Evolutionary conservation across 2,329 filamentous ascomycete species (phyloP).

Genomic region (Alternaria atra): DNA sequence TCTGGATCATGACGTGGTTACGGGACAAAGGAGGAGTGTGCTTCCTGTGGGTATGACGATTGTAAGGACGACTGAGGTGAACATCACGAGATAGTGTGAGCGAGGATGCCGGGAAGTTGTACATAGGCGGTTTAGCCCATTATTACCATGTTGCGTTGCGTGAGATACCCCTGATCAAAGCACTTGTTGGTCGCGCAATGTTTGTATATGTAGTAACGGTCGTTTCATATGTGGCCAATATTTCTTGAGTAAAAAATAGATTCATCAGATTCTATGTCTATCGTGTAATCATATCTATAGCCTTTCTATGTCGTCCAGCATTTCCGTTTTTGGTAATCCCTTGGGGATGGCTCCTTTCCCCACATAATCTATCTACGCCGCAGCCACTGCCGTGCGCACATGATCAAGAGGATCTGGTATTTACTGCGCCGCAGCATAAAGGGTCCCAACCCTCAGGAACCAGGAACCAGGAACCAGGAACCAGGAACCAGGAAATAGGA

Average conservation of each 20-base stretch:
- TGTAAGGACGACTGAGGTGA: constrained; percentile 32
- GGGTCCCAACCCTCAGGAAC: not conserved
- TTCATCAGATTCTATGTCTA: constrained; percentile 21
- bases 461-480: not conserved
- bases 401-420: not conserved
- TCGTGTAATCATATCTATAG: constrained; percentile 20
- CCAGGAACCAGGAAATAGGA: too few relatives aligned
- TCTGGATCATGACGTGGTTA: constrained; percentile 1
- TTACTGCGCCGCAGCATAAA: constrained; percentile 7
- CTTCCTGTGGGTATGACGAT: constrained; percentile 22
- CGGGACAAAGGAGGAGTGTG: constrained; percentile 19
- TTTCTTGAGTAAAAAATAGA: not conserved
- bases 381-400: not conserved
- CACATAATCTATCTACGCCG: not conserved
- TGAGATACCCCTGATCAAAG: constrained; percentile 3
- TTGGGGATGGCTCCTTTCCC: not conserved
- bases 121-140: not conserved
- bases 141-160: not conserved
- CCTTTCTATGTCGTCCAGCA: constrained; percentile 16
- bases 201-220: not conserved
- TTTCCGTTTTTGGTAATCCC: constrained; percentile 4
- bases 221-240: not conserved
- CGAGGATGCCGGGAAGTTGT: not conserved
- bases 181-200: not conserved
- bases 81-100: constrained; percentile 16